Evolutionary conservation across 1,139 yeast species (phyloP), one percentile per base, ranked within the genome.

Genomic region (Kodamaea fungicola): DNA sequence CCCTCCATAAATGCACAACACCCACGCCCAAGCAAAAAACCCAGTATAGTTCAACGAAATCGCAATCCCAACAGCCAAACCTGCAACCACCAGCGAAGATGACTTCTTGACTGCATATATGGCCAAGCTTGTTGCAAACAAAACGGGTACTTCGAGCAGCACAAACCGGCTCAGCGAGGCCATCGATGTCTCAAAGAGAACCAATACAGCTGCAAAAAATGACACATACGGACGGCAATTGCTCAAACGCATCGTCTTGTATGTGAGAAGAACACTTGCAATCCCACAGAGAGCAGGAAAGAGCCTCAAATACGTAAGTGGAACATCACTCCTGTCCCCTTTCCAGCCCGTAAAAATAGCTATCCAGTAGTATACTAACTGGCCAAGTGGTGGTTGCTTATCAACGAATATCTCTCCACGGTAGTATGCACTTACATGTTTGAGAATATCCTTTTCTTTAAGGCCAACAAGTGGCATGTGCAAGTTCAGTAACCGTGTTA

Each of bases 371-470:
- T 69, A 79, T 1, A 78, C 40, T 41, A 83, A 49, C 31, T 75
- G 67, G 5, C 65, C 73, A 30, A 83, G 59, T 2, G 90, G 89
- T 0, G 90, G 89, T 39, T 80, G 77, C 2, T 71, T 67, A 45
- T 77, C 84, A 12, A 80, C 52, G 50, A 77, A 81, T 46, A 76
- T 82, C 31, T 72, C 67, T n/a, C 88, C 86, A 30, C 63, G 63
- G 44, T 70, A 60, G 62, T 84, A 87, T 42, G 74, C 71, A 16
- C 19, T 16, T 16, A 16, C 30, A 12, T 30, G 28, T 5, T 29
- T 26, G 23, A 13, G 23, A 7, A 29, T 21, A 10, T 30, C 32
- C 8, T 19, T n/a, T 25, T 30, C 32, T 7, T 58, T 71, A 40
- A 57, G 64, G 10, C 55, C 75, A 23, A 60, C 71, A 35, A 57